Base-by-base conservation (phyloP, 2,329 filamentous ascomycete genomes). In the Ceratocystis lukuohia region DNA sequence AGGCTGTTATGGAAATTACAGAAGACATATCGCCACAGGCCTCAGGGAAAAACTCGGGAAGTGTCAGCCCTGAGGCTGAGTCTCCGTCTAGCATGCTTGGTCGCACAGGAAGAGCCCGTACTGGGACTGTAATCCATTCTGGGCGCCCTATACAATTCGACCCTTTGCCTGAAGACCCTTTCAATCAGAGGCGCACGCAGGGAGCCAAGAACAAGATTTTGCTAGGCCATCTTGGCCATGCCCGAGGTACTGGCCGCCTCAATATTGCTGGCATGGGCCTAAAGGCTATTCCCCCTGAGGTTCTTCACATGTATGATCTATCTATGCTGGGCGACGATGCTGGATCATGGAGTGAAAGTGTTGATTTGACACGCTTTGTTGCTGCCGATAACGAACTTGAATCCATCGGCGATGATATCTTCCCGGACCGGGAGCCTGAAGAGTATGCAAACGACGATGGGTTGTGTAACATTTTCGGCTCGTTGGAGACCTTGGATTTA, bases 301-400 rank as follows among this genome's bases (percentile, higher is more conserved):
- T 97, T 0, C 78, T 96, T 76, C 84, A 86, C 65, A 97, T 97
- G 92, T 97, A 96, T 74, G 88, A 91, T 71, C 79, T 89, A 20
- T 86, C 91, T 65, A 81, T 83, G 1, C 80, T 85, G 66, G 84
- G 87, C 46, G 80, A 79, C 12, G 78, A 82, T 25, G 84, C 82
- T 45, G 82, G 85, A 10, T 84, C 87, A 44, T 97, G 94, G 94
- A 91, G 91, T 1, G 93, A 97, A 74, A 88, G 88, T 68, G 90
- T 97, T 10, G 93, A 97, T 72, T 77, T 97, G 59, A 88, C 87
- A 0, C 85, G 88, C 68, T 85, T 97, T 62, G 84, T 94, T 69
- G 91, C 89, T 5, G 91, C 93, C 7, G 91, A 96, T 72, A 97
- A 99, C 72, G 89, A 96, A 72, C 75, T 99, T 61, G 85, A 89